These are phyloP conservation scores for Babjeviella inositovora DNA, from an alignment of 805 yeast genomes.

Conservation along the genomic window DNA sequence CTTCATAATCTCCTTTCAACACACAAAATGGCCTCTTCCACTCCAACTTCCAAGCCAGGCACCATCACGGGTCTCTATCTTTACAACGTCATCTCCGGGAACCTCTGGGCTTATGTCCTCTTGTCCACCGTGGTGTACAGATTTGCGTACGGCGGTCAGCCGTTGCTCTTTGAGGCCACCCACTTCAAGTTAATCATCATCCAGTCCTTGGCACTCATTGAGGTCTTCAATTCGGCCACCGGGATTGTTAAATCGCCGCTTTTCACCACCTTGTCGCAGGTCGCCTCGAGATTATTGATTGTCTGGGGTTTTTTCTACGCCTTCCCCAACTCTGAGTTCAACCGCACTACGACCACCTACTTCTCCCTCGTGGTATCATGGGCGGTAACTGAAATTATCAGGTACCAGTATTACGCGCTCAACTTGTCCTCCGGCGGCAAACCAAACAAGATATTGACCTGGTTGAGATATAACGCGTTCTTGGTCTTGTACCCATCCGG, in stretches of 20 bases:
- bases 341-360: constrained; percentile 35
- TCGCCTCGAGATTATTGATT: constrained; percentile 66
- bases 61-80: too few relatives aligned
- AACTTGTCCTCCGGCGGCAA: constrained; percentile 30
- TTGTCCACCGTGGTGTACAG: constrained; percentile 15
- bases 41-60: too few relatives aligned
- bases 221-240: constrained; percentile 57
- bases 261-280: constrained; percentile 75
- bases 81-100: constrained; percentile 37
- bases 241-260: constrained; percentile 83
- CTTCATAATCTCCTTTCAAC: too few relatives aligned
- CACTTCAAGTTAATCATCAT: constrained; percentile 40
- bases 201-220: constrained; percentile 71
- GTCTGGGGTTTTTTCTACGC: constrained; percentile 68
- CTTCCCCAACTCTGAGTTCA: constrained; percentile 63
- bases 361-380: constrained; percentile 64
- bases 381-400: constrained; percentile 86
- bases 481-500: constrained; percentile 80
- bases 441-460: constrained; percentile 43
- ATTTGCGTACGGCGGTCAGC: constrained; percentile 32
- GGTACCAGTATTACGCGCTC: constrained; percentile 79
- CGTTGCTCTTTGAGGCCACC: constrained; percentile 44
- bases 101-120: constrained; percentile 36
- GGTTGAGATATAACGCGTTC: constrained; percentile 75
- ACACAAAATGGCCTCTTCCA: too few relatives aligned